Evolutionary conservation across 352 stramenopile genomes (phyloP).

Genomic region (Pythium folliculosum): DNA sequence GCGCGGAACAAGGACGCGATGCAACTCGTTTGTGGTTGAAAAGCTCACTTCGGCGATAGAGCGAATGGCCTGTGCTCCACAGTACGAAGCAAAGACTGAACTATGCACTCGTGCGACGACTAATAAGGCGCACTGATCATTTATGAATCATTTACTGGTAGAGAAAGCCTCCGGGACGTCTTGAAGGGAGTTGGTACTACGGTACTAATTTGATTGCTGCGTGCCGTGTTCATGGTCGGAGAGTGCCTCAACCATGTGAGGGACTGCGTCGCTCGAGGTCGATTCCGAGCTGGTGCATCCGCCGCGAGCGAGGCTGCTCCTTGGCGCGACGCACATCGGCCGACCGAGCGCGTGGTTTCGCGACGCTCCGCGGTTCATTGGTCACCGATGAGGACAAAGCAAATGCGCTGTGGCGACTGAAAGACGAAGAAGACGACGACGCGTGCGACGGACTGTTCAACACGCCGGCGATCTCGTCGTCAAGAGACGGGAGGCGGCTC

Average conservation of each 20-base stretch:
- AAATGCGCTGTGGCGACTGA: neutral
- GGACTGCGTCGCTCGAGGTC: slow-evolving; percentile 5
- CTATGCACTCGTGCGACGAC: no score
- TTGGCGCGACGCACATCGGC: slow-evolving; percentile 4
- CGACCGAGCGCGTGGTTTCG: slow-evolving; percentile 16
- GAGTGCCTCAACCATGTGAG: neutral
- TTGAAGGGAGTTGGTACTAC: neutral
- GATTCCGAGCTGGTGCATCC: slow-evolving; percentile 11
- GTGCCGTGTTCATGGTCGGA: neutral
- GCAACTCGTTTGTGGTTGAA: no score
- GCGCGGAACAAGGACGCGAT: no score
- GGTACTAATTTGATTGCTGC: neutral
- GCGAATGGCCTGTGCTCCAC: no score
- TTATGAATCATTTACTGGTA: no score
- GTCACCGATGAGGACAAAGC: neutral
- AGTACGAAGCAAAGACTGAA: no score
- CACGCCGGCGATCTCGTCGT: slow-evolving; percentile 25
- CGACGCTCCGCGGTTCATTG: slow-evolving; percentile 9
- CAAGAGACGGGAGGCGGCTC: slow-evolving; percentile 18
- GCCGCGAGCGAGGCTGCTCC: slow-evolving; percentile 8
- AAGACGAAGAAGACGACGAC: neutral
- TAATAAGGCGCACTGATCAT: no score
- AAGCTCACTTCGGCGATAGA: no score
- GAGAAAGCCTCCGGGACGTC: no score
- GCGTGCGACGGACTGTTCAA: slow-evolving; percentile 24